Base-by-base conservation (phyloP, 495 filamentous ascomycete genomes). In the Chaetomium tenue region DNA sequence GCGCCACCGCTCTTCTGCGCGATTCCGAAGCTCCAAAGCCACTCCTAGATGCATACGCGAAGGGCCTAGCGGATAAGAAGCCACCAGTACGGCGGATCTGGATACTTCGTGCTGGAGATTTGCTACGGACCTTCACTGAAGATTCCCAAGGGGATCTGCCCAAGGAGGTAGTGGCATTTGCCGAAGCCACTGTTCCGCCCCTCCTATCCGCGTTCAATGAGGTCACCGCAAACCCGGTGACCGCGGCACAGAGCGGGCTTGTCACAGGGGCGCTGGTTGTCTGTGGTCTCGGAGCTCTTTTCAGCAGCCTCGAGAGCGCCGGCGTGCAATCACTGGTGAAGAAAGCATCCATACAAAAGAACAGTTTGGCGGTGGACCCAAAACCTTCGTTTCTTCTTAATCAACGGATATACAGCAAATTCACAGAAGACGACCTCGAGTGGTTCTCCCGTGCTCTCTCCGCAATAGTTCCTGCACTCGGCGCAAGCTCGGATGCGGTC, bases 301-400 rank as follows among this genome's bases (percentile, higher is more conserved):
- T 78, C 1, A 69, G 75, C 25, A 71, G 82, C 4, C 61, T 78
- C 2, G 77, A 81, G 30, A 70, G 68, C 15, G 74, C 83, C 58
- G 72, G 77, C 46, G 25, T 77, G 6, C 78, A 81, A 12, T 63
- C 72, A 0, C 66, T 79, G 18, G 67, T 87, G 5, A 87, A 85
- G 64, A 90, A 88, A 70, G 75, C 80, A 1, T 76, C 86, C 11
- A 80, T 91, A 22, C 70, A 81, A 20, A 82, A 87, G 47, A 84
- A 88, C 63, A 83, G 86, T 47, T 79, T 96, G 57, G 78, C 78
- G 0, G 74, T 84, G 18, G 83, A 84, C 13, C 85, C 90, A 0
- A 97, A 93, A 71, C 86, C 89, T 12, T 93, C 92, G 0, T 93
- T 93, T 73, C 78, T 97, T 8, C 81, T 98, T 1, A 96, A 91